Base-by-base conservation (phyloP, 2,329 filamentous ascomycete genomes). In the Colletotrichum chrysophilum region DNA sequence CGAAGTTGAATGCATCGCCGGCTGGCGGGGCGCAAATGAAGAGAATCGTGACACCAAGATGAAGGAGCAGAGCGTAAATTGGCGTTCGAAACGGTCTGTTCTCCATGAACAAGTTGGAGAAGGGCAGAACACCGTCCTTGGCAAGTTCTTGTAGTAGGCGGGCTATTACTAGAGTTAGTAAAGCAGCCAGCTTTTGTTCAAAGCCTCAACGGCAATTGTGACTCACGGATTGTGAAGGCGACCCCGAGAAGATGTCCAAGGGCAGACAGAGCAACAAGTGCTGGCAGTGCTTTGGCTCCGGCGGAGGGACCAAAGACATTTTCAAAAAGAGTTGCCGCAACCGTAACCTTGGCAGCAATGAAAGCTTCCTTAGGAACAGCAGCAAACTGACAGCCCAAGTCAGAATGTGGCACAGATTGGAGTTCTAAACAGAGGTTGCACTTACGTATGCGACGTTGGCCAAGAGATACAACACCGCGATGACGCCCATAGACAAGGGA, bases 51-150 rank as follows among this genome's bases (percentile, higher is more conserved):
- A 80, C 79, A 2, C 74, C 79, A 1, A 79, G 68, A 16, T 80
- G 79, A 2, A 80, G 74, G 0, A 74, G 5, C 5, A 80, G 68
- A 2, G 76, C 77, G 7, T 68, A 77, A 34, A 80, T 78, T 10
- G 79, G 79, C 4, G 79, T 79, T 36, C 78, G 76, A 52, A 80
- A 80, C 4, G 79, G 78, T 2, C 79, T 69, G 28, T 80, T 80
- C 52, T 80, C 79, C 79, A 80, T 80, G 10, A 79, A 78, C 9
- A 80, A 26, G 58, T 80, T 74, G 10, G 79, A 76, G n/a, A 80
- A 80, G 9, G 79, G 79, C 16, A 80, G 38, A 3, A 74, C 74
- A 5, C 74, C 71, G 14, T 76, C 71, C 62, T 76, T 76, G 3
- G 74, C 66, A 16, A 79, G 74, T 38, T 80, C 79, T 32, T 80